A percentile compares a stretch with the other conserved stretches of the same genome.
These are phyloP conservation scores for Stereum hirsutum DNA, from an alignment of 1,284 basidiomycete species.

Conservation along the genomic window DNA sequence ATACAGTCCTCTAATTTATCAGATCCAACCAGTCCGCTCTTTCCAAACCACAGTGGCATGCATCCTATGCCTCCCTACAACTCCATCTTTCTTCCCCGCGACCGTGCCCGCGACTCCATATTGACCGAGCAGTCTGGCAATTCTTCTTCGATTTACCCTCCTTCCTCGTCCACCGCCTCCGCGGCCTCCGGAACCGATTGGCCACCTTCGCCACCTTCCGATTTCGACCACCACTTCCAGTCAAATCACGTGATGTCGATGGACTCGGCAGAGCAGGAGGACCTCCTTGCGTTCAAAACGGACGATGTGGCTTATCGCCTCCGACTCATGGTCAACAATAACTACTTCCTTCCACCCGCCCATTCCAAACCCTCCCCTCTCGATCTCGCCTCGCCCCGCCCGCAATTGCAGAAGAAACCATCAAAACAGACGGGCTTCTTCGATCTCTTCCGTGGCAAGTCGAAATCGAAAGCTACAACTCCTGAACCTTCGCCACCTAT, in stretches of 20 bases:
- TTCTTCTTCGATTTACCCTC: slow-evolving; percentile 68
- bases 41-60: slow-evolving; percentile 19
- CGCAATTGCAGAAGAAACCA: slow-evolving; percentile 25
- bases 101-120: slow-evolving; percentile 36
- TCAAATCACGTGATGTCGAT: slow-evolving; percentile 35
- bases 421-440: slow-evolving; percentile 42
- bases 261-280: slow-evolving; percentile 29
- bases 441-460: slow-evolving; percentile 60
- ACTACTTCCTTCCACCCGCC: slow-evolving; percentile 76
- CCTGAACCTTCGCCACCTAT: slow-evolving; percentile 22
- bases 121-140: slow-evolving; percentile 43
- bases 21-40: slow-evolving; percentile 25
- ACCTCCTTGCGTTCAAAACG: slow-evolving; percentile 49
- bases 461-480: slow-evolving; percentile 44
- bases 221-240: slow-evolving; percentile 33
- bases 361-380: slow-evolving; percentile 67
- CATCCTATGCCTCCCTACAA: slow-evolving; percentile 16
- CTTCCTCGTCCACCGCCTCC: slow-evolving; percentile 51
- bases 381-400: slow-evolving; percentile 37
- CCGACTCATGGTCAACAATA: slow-evolving; percentile 72
- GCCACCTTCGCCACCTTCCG: slow-evolving; percentile 46
- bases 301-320: slow-evolving; percentile 79
- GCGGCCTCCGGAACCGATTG: slow-evolving; percentile 43
- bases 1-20: slow-evolving; percentile 25
- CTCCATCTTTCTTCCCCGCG: slow-evolving; percentile 14